Base-by-base conservation (phyloP, 1,139 yeast genomes). In the Yamadazyma aaseri region DNA sequence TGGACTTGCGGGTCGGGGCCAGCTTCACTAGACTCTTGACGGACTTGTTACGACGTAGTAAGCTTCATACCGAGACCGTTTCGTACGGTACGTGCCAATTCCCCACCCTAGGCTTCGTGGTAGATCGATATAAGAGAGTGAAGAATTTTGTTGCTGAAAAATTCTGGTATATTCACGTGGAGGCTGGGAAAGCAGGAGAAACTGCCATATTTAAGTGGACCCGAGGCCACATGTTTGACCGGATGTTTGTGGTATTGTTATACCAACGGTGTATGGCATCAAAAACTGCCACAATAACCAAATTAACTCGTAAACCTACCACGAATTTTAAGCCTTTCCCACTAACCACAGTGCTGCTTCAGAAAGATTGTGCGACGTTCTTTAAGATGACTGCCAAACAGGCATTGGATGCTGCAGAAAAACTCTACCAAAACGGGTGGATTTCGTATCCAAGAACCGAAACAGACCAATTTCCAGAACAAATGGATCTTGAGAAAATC, bases 361-460 rank as follows among this genome's bases (percentile, higher is more conserved):
- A 92, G 51, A 89, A 87, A 49, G 83, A 81, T 42, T 95, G 97
- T 45, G 74, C 96, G 0, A 64, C 74, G 28, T 76, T 65, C 46
- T 79, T 90, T 51, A 83, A 80, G 45, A 65, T 87, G 71, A 77
- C 87, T 50, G 94, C 98, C 1, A 90, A 90, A 50, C 73, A 73
- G 31, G 79, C 96, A 1, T 63, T 92, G 49, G 87, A 80, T 37
- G 76, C 83, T 0, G 97, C 99, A 0, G 98, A 94, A 58, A 76
- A 74, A 44, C 68, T 94, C 17, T 94, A 94, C 55, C 89, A 84
- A 38, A 70, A 75, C 35, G 98, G 98, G 0, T 86, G 78, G 50
- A 67, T 94, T 3, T 89, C 97, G 0, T 94, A 94, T 53, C 99
- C 99, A 3, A 83, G 99, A 65, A 94, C 99, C 0, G 99, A 94